Evolutionary conservation across 2,329 filamentous ascomycete species (phyloP), one percentile per base, ranked within the genome.

Genomic region (Elsinoe perseae): DNA sequence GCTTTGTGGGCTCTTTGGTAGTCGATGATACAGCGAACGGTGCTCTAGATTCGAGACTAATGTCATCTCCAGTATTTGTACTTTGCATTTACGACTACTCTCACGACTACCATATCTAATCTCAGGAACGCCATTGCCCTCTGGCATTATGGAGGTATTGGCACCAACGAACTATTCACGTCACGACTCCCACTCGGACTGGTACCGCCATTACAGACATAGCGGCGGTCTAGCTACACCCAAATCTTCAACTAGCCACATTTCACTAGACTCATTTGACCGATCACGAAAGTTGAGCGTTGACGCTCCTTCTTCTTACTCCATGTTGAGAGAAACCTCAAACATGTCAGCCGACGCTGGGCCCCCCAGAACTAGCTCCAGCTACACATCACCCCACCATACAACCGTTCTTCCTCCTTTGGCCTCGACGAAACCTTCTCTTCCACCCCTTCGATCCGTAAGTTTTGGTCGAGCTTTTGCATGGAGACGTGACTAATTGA

Each of bases 101-200:
- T 54, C 21, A 42, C 52, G 52, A 54, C 36, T 28, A 25, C 14
- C 7, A 23, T 14, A 25, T 54, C n/a, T 44, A 54, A 42, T 32
- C 50, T 20, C 23, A 40, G n/a, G 12, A 25, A 40, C 52, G 6
- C 48, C 27, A 18, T 20, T 42, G 28, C 53, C 38, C 21, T 54
- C 36, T 54, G 38, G 53, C 53, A 56, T 48, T 46, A 56, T 56
- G 53, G 53, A 56, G 53, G 53, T 56, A 36, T 46, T 56, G 53
- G 40, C 38, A 46, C 53, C 53, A 46, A 30, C 42, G 53, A 44
- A 48, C 42, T 44, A 42, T 30, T 44, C 36, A 44, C 53, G 40
- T 25, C 42, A 44, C 40, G 38, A 42, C 28, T 56, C 53, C 53
- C 53, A 56, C 36, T 46, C 53, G 25, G 53, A 56, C 28, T 56